Percentiles rank a stretch among this genome's conserved stretches.
Evolutionary conservation across 2,329 filamentous ascomycete species (phyloP).

Genomic region (Aureobasidium sp.): DNA sequence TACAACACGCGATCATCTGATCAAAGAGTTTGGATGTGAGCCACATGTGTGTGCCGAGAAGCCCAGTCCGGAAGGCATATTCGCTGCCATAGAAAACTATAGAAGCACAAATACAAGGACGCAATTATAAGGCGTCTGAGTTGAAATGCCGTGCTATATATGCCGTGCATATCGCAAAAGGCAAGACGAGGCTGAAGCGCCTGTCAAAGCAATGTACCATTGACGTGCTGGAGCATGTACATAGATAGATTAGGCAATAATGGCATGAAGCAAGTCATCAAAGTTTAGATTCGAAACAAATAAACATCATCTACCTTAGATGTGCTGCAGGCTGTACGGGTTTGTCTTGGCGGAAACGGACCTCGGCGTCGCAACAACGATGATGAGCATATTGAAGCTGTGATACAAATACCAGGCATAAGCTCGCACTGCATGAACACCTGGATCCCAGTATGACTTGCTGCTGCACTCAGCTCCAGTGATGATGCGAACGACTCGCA

Average conservation of each 20-base stretch:
- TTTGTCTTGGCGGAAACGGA: neutral
- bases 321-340: neutral
- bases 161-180: neutral
- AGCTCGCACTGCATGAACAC: constrained; percentile 1
- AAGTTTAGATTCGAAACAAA: neutral
- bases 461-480: neutral
- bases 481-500: neutral
- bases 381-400: neutral
- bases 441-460: constrained; percentile 1
- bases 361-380: neutral
- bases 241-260: neutral
- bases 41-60: constrained; percentile 73
- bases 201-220: neutral
- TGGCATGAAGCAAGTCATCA: constrained; percentile 3
- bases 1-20: constrained; percentile 72
- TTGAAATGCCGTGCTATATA: neutral
- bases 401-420: constrained; percentile 2
- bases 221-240: neutral
- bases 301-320: neutral
- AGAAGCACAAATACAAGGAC: neutral
- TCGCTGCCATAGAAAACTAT: constrained; percentile 2
- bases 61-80: constrained; percentile 73
- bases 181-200: neutral
- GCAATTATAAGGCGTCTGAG: neutral
- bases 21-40: constrained; percentile 53